Conservation (phyloP, 441 rosid genomes). For the Biscutella laevigata region DNA sequence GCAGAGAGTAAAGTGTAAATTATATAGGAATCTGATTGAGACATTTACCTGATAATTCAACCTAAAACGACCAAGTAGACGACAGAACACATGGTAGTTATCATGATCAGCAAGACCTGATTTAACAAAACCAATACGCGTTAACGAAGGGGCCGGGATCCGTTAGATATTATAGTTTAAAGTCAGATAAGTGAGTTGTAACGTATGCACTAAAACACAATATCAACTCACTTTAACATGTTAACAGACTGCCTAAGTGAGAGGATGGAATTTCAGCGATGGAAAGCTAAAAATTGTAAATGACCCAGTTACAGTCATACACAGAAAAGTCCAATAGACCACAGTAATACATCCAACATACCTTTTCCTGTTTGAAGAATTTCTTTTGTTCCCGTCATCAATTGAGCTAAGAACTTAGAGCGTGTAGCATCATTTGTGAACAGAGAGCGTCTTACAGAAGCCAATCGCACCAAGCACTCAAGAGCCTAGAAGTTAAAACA, state of each 20-base stretch:
- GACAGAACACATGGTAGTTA: conserved; percentile 97
- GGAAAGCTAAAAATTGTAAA: conserved; percentile 3
- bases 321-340: not conserved
- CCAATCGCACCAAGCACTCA: conserved; percentile 96
- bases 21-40: not conserved
- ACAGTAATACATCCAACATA: conserved; percentile 10
- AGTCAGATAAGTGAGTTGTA: not conserved
- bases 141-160: not conserved
- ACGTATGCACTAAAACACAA: not conserved
- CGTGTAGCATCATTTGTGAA: conserved; percentile 82
- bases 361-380: conserved; percentile 93
- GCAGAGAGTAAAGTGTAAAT: not conserved
- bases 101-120: conserved; percentile 99
- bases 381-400: conserved; percentile 95
- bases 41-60: conserved; percentile 83
- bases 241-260: not conserved
- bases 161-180: not conserved
- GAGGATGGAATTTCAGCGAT: not conserved
- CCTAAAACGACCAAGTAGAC: conserved; percentile 96
- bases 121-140: conserved; percentile 22
- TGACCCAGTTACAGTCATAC: not conserved
- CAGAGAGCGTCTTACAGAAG: conserved; percentile 89
- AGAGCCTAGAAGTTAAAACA: conserved; percentile 50
- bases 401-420: conserved; percentile 79
- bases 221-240: not conserved